Conservation (phyloP, 345 rosid species). For the Moringa oleifera region DNA sequence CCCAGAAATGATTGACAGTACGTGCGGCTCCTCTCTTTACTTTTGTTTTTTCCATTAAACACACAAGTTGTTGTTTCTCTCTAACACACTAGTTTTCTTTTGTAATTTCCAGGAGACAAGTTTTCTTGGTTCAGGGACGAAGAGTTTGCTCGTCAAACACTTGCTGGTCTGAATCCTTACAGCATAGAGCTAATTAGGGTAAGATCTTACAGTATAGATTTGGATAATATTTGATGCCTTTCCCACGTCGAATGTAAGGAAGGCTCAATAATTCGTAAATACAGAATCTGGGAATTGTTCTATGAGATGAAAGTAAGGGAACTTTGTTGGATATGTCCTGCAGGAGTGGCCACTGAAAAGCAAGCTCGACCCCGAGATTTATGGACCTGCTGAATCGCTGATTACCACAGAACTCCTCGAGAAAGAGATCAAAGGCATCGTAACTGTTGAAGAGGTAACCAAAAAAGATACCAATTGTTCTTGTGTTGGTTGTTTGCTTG, state of each 20-base stretch:
- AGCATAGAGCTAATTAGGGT: slow-evolving; percentile 52
- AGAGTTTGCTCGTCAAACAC: slow-evolving; percentile 70
- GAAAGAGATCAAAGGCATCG: slow-evolving; percentile 45
- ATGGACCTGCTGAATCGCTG: slow-evolving; percentile 59
- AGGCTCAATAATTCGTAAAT: no score
- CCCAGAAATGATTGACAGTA: slow-evolving; percentile 47
- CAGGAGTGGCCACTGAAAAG: slow-evolving; percentile 90
- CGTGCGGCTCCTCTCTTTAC: slow-evolving; percentile 1
- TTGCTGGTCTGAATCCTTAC: slow-evolving; percentile 74
- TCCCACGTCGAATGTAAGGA: no score
- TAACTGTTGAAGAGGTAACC: slow-evolving; percentile 51
- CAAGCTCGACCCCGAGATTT: slow-evolving; percentile 53
- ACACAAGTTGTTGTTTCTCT: no score
- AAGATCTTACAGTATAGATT: slow-evolving; percentile 12
- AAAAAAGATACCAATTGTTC: not conserved
- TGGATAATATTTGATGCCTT: no score
- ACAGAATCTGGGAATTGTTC: no score
- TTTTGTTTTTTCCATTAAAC: no score
- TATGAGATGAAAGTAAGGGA: no score
- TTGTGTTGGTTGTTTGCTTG: not conserved
- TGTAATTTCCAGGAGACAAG: slow-evolving; percentile 45
- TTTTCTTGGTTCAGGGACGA: slow-evolving; percentile 79
- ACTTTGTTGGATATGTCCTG: no score
- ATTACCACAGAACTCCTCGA: slow-evolving; percentile 56
- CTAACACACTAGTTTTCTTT: no score